phyloP scores from a whole-genome alignment of 805 yeast genomes.

The Grigorovia humatica region DNA sequence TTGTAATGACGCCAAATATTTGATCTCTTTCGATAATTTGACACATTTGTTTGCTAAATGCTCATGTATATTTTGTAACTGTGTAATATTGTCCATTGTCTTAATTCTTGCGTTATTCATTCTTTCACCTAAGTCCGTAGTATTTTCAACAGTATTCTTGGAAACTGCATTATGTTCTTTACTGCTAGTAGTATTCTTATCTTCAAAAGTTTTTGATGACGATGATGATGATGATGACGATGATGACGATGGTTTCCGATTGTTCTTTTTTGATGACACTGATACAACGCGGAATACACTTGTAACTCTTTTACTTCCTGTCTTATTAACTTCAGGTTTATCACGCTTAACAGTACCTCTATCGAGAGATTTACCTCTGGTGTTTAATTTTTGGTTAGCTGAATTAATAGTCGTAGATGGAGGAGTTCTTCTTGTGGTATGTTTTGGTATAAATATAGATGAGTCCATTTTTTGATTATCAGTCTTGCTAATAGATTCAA shows the following conservation, averaged over 20 bases:
- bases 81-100: conserved; percentile 8
- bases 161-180: conserved; percentile 2
- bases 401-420: background rate
- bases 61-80: conserved; percentile 26
- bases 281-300: conserved; percentile 29
- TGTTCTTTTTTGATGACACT: conserved; percentile 7
- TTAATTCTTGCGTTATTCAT: background rate
- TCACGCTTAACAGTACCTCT: too few species aligned
- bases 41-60: conserved; percentile 27
- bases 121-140: background rate
- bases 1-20: conserved; percentile 28
- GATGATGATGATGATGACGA: background rate
- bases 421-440: background rate
- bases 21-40: conserved; percentile 32
- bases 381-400: background rate
- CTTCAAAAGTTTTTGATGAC: background rate
- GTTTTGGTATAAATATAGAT: conserved; percentile 8
- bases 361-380: too few species aligned
- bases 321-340: background rate
- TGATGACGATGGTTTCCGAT: conserved; percentile 5
- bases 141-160: background rate
- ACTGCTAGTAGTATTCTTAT: background rate
- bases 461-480: background rate
- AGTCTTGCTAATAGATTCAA: background rate
- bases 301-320: conserved; percentile 3